A percentile compares a stretch with the other conserved stretches of the same genome.
Conservation (phyloP, 345 rosid species). For the Erucastrum elatum region DNA sequence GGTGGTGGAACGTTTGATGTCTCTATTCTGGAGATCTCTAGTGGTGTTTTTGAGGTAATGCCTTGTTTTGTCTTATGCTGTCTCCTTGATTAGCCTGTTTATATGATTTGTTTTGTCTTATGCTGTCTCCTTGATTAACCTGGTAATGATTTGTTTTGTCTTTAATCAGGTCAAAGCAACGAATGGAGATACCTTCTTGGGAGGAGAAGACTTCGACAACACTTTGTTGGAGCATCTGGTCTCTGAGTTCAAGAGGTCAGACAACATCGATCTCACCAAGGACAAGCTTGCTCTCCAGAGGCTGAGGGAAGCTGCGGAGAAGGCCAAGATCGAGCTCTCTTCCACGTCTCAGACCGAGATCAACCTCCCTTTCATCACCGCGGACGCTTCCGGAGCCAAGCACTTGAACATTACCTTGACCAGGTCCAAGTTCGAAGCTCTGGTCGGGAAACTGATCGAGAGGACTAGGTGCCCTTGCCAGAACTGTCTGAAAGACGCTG, state of each 20-base stretch:
- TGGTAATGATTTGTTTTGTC: too few species aligned
- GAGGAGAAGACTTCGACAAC: conserved; percentile 59
- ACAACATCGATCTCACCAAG: conserved; percentile 47
- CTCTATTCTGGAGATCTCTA: conserved; percentile 49
- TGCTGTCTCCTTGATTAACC: background rate
- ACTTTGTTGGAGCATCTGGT: conserved; percentile 47
- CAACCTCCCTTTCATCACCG: conserved; percentile 50
- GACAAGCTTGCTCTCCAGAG: conserved; percentile 55
- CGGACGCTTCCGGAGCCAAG: conserved; percentile 52
- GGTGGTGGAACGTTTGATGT: conserved; percentile 59
- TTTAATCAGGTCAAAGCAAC: conserved; percentile 50
- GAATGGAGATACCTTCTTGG: conserved; percentile 54
- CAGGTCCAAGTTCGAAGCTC: conserved; percentile 47
- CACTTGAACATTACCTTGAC: conserved; percentile 49
- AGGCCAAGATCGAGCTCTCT: conserved; percentile 53
- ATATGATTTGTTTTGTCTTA: background rate
- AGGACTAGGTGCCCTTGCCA: conserved; percentile 42
- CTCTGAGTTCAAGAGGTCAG: conserved; percentile 43
- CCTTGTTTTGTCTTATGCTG: background rate
- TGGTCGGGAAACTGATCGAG: conserved; percentile 45
- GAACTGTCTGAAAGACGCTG: conserved; percentile 53
- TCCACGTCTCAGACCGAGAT: conserved; percentile 53
- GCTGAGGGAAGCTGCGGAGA: conserved; percentile 55
- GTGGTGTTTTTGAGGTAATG: conserved; percentile 55
- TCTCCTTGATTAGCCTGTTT: background rate